Conservation (phyloP, 352 stramenopile species). For the Phytophthora cryptogea region DNA sequence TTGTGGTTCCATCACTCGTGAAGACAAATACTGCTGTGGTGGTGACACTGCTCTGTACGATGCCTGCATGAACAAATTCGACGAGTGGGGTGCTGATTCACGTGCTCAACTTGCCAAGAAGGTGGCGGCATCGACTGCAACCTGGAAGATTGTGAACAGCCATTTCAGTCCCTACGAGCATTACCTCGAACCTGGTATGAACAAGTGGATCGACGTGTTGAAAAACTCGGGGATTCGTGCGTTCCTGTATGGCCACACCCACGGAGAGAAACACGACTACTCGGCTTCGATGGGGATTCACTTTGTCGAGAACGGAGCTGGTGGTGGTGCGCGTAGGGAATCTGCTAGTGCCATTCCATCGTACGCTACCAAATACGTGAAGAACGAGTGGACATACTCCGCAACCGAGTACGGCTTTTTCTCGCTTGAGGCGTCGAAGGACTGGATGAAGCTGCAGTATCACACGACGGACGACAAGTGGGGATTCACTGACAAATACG, state of each 20-base stretch:
- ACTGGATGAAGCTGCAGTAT: constrained; percentile 16
- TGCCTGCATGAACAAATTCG: constrained; percentile 11
- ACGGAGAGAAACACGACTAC: constrained; percentile 66
- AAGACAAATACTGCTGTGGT: constrained; percentile 14
- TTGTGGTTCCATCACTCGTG: constrained; percentile 5
- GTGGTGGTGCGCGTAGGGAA: constrained; percentile 2
- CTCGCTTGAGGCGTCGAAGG: constrained; percentile 1
- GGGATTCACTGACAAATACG: background rate
- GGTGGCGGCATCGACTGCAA: constrained; percentile 6
- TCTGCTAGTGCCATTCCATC: background rate
- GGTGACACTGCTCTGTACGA: constrained; percentile 15
- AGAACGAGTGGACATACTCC: constrained; percentile 6
- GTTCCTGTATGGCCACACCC: constrained; percentile 56
- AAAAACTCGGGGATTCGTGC: background rate
- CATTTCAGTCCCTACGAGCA: background rate
- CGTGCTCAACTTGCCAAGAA: constrained; percentile 3
- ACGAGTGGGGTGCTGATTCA: constrained; percentile 9
- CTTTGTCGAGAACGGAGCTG: constrained; percentile 12
- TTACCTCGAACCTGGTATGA: no score
- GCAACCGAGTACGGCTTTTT: constrained; percentile 8
- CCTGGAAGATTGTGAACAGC: constrained; percentile 8
- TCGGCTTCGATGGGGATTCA: constrained; percentile 1
- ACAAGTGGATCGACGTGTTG: background rate
- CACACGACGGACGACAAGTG: constrained; percentile 8
- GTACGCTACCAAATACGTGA: constrained; percentile 2